Conservation (phyloP, 805 yeast species). For the Vanderwaltozyma tropicalis region DNA sequence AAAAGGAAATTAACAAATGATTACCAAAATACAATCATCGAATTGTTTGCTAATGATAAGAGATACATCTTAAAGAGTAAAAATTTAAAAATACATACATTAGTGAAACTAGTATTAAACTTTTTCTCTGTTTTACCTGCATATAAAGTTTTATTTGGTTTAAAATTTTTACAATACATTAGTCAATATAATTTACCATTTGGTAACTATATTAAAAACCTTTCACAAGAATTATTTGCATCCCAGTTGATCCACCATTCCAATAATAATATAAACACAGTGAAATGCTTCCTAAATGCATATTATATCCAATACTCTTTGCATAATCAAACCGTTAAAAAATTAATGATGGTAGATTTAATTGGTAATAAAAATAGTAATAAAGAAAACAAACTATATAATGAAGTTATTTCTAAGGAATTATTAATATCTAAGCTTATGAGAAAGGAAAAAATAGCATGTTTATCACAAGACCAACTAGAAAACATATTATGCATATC, state of each 20-base stretch:
- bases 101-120: conserved; percentile 20
- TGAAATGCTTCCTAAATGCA: conserved; percentile 4
- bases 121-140: conserved; percentile 14
- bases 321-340: conserved; percentile 8
- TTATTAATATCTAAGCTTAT: not conserved
- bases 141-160: conserved; percentile 18
- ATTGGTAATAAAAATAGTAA: not conserved
- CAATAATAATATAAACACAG: not conserved
- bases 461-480: conserved; percentile 1
- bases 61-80: conserved; percentile 10
- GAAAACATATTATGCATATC: conserved; percentile 1
- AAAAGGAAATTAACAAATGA: conserved; percentile 8
- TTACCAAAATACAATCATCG: conserved; percentile 9
- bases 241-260: conserved; percentile 8
- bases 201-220: conserved; percentile 17
- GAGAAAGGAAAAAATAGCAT: not conserved
- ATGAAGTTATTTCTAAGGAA: not conserved
- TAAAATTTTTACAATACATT: conserved; percentile 25
- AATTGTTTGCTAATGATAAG: conserved; percentile 17
- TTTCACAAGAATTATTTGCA: conserved; percentile 9
- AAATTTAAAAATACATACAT: conserved; percentile 12
- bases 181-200: conserved; percentile 15
- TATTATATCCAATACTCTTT: conserved; percentile 15
- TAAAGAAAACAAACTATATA: too few relatives aligned
- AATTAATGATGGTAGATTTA: conserved; percentile 15